Evolutionary conservation across 306 rosid genomes (phyloP).

Genomic region (Neltuma alba): DNA sequence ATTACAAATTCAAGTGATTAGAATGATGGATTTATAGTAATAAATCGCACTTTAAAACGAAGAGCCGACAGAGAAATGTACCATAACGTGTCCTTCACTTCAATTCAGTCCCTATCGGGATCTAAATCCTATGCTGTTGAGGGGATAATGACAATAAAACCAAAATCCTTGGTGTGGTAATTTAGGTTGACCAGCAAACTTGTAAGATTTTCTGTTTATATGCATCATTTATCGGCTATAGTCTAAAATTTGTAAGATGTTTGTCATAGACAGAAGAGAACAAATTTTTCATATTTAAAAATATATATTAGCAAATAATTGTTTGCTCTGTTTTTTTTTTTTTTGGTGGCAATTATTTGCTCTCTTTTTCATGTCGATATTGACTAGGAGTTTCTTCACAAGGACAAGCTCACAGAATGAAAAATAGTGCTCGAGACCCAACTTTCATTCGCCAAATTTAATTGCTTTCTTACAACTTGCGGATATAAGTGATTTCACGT

Average conservation of each 20-base stretch:
- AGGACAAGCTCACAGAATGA: slow-evolving; percentile 27
- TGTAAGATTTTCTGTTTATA: not conserved
- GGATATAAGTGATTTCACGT: no score
- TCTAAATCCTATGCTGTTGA: slow-evolving; percentile 1
- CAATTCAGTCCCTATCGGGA: not conserved
- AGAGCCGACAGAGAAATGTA: not conserved
- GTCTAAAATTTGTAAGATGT: not conserved
- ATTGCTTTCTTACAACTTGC: no score
- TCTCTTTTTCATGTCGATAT: no score
- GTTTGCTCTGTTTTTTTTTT: no score
- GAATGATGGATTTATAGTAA: not conserved
- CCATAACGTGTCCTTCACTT: not conserved
- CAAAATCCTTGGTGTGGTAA: slow-evolving; percentile 14
- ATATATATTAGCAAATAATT: no score
- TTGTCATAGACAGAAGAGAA: not conserved
- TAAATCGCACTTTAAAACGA: not conserved
- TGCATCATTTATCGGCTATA: not conserved
- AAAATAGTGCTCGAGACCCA: not conserved
- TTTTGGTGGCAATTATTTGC: no score
- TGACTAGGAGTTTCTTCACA: slow-evolving; percentile 30
- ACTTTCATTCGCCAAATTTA: no score
- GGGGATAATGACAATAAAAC: not conserved
- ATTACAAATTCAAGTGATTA: not conserved
- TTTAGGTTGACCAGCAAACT: slow-evolving; percentile 7
- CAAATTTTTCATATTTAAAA: not conserved